A percentile compares a stretch with the other conserved stretches of the same genome.
These are phyloP conservation scores for Tripterygium wilfordii DNA, from an alignment of 177 flowering plant genomes.

Conservation along the genomic window DNA sequence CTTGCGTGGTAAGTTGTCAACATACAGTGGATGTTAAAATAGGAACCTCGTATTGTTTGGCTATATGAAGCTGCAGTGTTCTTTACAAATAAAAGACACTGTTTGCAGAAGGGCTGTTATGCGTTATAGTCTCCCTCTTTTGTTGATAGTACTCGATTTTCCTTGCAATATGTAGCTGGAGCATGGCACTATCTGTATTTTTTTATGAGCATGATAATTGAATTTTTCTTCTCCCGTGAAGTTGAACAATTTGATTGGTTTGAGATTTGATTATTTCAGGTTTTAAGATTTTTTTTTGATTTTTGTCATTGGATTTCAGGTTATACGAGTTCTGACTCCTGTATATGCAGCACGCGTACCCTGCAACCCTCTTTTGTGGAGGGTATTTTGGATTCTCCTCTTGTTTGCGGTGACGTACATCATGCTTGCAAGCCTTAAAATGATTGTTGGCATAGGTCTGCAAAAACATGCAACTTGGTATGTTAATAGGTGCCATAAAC, in stretches of 20 bases:
- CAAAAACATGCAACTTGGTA: conserved; percentile 83
- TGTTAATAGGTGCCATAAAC: conserved; percentile 54
- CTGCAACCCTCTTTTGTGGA: conserved; percentile 60
- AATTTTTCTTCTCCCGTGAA: no score
- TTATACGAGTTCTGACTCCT: conserved; percentile 83
- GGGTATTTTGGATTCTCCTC: conserved; percentile 62
- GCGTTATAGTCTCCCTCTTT: no score
- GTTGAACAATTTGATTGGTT: background rate
- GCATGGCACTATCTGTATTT: no score
- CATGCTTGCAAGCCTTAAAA: conserved; percentile 84
- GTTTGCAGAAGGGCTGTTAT: no score
- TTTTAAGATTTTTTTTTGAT: background rate
- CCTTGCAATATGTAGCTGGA: no score
- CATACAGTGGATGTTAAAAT: no score
- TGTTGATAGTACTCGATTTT: background rate
- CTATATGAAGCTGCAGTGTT: no score
- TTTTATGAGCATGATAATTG: no score
- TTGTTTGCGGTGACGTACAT: conserved; percentile 58
- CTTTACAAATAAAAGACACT: no score
- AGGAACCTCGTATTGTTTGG: no score
- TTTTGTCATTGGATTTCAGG: conserved; percentile 36
- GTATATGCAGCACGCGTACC: conserved; percentile 86
- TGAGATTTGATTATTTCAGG: background rate
- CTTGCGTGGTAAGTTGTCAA: conserved; percentile 98
- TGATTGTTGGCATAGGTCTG: conserved; percentile 74